Evolutionary conservation across 495 filamentous ascomycete genomes (phyloP), one percentile per base, ranked within the genome.

Genomic region (Hyaloscypha finlandica): DNA sequence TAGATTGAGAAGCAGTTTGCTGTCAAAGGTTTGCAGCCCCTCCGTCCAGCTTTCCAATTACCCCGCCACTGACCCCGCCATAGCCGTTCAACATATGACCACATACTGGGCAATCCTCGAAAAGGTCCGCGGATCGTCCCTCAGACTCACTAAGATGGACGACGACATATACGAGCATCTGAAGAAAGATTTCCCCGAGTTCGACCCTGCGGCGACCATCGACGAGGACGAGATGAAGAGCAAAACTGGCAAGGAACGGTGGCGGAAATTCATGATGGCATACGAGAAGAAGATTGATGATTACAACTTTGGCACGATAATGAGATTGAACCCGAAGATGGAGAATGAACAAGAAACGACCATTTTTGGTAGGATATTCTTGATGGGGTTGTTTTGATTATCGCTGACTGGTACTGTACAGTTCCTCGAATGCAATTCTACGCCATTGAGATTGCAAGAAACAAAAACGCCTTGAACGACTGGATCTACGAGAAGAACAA

Each of bases 1-100:
- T 66, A 99, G 92, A 97, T 99, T 75, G 95, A 99, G 86, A 97
- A 97, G 84, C 96, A 98, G 79, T 99, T 99, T 73, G 95, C 96
- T 39, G 95, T 99, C 71, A 98, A 98, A 84, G 91, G 92, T 92
- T 73, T 29, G 54, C 57, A 39, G 35, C 62, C 29, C 20, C 54
- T 16, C 25, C 51, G 16, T 51, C 19, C 48, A 29, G n/a, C 9
- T 30, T 58, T 63, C 35, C 29, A 58, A 20, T 22, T 62, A 65
- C 29, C 53, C 65, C 54, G 59, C 57, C 45, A 59, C 64, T 74
- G 58, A 73, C 65, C 61, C 66, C 66, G 16, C 63, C 29, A 31
- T 20, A 94, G 92, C 88, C 56, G 96, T 99, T 14, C 91, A 97
- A 77, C 95, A 98, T 76, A 90, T 98, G 80, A 86, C 89, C 76